phyloP scores from a whole-genome alignment of 140 eudicot genomes.

The Ambrosia hybrid region DNA sequence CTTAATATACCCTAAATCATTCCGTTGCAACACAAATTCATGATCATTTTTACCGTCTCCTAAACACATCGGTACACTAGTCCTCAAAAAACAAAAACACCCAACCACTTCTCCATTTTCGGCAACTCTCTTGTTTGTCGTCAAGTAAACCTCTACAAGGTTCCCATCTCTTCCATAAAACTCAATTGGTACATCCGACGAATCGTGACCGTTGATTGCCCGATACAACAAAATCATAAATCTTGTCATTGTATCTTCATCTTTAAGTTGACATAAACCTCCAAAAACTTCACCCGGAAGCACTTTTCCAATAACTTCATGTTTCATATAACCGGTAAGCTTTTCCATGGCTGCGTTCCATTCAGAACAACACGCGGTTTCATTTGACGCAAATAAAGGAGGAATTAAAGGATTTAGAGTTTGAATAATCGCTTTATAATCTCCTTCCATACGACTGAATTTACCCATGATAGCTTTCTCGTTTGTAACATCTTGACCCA shows the following conservation, averaged over 20 bases:
- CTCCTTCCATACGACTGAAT: conserved; percentile 57
- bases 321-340: conserved; percentile 53
- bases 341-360: conserved; percentile 80
- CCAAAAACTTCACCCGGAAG: conserved; percentile 71
- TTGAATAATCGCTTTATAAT: conserved; percentile 57
- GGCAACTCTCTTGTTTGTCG: conserved; percentile 48
- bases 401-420: conserved; percentile 57
- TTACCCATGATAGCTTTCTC: conserved; percentile 57
- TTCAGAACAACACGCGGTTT: conserved; percentile 63
- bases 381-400: conserved; percentile 73
- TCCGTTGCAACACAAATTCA: conserved; percentile 24
- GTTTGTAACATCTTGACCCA: conserved; percentile 63
- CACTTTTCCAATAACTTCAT: conserved; percentile 55
- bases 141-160: conserved; percentile 48
- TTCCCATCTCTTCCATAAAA: conserved; percentile 48
- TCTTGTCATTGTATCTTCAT: conserved; percentile 46
- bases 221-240: conserved; percentile 51
- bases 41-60: conserved; percentile 17
- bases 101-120: conserved; percentile 49
- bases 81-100: conserved; percentile 62
- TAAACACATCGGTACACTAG: conserved; percentile 7
- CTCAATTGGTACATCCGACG: conserved; percentile 46
- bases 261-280: conserved; percentile 48
- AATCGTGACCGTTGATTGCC: conserved; percentile 56
- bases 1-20: conserved; percentile 52